Conservation (phyloP, 139 green algal species). For the Microglena sp. region DNA sequence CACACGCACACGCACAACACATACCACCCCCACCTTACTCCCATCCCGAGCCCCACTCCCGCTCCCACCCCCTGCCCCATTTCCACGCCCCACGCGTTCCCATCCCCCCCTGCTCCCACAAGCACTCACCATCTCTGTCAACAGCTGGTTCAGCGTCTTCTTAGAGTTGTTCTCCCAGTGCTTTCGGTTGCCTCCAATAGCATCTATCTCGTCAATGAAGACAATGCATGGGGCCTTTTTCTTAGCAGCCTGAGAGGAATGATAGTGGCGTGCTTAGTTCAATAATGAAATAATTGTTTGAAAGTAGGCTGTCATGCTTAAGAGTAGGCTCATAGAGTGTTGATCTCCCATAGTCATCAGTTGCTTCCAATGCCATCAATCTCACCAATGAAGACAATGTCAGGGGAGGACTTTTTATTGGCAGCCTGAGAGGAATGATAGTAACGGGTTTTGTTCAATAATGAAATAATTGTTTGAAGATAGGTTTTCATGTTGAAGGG, state of each 20-base stretch:
- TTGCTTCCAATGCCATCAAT: slow-evolving; percentile 94
- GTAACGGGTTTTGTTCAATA: slow-evolving; percentile 14
- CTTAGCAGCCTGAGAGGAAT: slow-evolving; percentile 91
- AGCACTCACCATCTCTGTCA: slow-evolving; percentile 74
- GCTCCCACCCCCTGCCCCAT: not conserved
- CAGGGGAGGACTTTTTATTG: slow-evolving; percentile 89
- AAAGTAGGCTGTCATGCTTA: too few relatives aligned
- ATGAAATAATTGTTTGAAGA: too few relatives aligned
- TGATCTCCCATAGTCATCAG: slow-evolving; percentile 68
- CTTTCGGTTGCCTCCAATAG: slow-evolving; percentile 82
- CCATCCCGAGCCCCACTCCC: not conserved
- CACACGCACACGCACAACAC: slow-evolving; percentile 10
- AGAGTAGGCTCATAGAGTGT: too few relatives aligned
- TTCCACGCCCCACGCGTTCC: not conserved
- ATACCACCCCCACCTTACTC: not conserved
- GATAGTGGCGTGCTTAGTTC: slow-evolving; percentile 17
- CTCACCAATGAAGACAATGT: slow-evolving; percentile 99
- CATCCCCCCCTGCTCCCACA: not conserved
- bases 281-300: too few relatives aligned
- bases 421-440: slow-evolving; percentile 78
- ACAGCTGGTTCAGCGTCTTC: slow-evolving; percentile 98
- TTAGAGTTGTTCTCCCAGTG: slow-evolving; percentile 73
- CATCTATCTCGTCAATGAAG: slow-evolving; percentile 99
- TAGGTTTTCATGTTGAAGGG: too few relatives aligned
- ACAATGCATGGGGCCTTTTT: slow-evolving; percentile 94